Conservation (phyloP, 1,284 basidiomycete genomes). For the Naganishia sp. region DNA sequence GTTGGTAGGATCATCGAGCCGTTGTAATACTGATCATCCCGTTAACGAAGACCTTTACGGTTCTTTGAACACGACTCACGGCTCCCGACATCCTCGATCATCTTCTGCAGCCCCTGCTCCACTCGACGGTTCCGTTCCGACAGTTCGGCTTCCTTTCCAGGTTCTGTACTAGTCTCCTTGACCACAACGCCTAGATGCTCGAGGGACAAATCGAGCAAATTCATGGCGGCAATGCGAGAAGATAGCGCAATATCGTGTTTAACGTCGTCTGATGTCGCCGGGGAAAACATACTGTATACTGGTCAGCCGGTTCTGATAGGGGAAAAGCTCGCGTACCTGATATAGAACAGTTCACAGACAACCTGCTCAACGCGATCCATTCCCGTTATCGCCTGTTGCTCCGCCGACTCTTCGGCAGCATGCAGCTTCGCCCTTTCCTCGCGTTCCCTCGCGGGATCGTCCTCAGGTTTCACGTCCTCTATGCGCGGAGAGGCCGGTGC, state of each 20-base stretch:
- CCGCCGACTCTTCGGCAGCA: constrained; percentile 51
- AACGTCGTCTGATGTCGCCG: constrained; percentile 70
- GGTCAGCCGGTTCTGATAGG: background rate
- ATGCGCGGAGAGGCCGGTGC: constrained; percentile 37
- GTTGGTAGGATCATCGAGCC: constrained; percentile 62
- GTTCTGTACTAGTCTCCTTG: constrained; percentile 45
- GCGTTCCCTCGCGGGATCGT: constrained; percentile 37
- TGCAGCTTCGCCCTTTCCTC: constrained; percentile 39
- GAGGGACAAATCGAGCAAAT: constrained; percentile 80
- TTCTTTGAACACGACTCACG: constrained; percentile 55
- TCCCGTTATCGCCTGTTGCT: constrained; percentile 52
- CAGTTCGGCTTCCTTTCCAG: constrained; percentile 53
- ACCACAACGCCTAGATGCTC: constrained; percentile 79
- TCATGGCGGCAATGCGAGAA: constrained; percentile 83
- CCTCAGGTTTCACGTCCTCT: constrained; percentile 46
- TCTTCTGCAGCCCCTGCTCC: constrained; percentile 61
- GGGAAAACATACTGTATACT: constrained; percentile 62
- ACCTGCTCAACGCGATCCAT: constrained; percentile 72
- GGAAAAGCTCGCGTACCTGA: constrained; percentile 56
- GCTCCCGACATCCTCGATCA: constrained; percentile 73
- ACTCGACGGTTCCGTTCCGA: constrained; percentile 55
- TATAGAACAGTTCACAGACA: constrained; percentile 71
- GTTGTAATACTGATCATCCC: constrained; percentile 63
- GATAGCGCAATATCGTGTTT: constrained; percentile 85
- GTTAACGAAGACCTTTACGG: background rate